A percentile compares a stretch with the other conserved stretches of the same genome.
Conservation (phyloP, 176 grass and related monocot species). For the Carex littledalei region DNA sequence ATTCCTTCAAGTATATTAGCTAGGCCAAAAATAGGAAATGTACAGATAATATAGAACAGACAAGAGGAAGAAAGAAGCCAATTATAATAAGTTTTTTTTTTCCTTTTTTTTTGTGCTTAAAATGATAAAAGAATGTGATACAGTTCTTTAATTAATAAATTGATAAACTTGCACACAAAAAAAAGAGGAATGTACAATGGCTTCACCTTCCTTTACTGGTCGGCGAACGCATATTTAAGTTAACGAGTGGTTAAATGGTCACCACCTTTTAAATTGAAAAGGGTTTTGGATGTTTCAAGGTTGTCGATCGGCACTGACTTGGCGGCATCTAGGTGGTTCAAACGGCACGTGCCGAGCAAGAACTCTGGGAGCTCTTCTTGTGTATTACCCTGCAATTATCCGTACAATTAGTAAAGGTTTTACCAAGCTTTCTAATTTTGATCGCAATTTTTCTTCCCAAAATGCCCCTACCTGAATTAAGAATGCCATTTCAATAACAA, state of each 20-base stretch:
- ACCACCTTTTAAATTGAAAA: constrained; percentile 11
- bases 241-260: not conserved
- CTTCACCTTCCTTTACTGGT: not conserved
- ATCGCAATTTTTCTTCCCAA: not conserved
- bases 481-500: constrained; percentile 98
- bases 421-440: not conserved
- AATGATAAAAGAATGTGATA: constrained; percentile 7
- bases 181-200: not conserved
- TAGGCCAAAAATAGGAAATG: not conserved
- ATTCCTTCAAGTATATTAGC: not conserved
- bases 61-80: not conserved
- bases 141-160: not conserved
- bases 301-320: constrained; percentile 68
- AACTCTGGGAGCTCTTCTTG: constrained; percentile 90
- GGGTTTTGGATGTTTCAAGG: constrained; percentile 26
- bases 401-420: not conserved
- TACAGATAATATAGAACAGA: not conserved
- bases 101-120: not conserved
- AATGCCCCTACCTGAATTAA: constrained; percentile 61
- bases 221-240: not conserved
- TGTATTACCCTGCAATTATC: constrained; percentile 61
- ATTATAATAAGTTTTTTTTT: not conserved
- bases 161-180: not conserved
- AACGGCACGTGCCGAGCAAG: constrained; percentile 73
- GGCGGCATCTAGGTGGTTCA: constrained; percentile 78